Percentiles rank a stretch among this genome's conserved stretches.
Conservation (phyloP, 2,329 filamentous ascomycete genomes). For the Paecilomyces sp. region DNA sequence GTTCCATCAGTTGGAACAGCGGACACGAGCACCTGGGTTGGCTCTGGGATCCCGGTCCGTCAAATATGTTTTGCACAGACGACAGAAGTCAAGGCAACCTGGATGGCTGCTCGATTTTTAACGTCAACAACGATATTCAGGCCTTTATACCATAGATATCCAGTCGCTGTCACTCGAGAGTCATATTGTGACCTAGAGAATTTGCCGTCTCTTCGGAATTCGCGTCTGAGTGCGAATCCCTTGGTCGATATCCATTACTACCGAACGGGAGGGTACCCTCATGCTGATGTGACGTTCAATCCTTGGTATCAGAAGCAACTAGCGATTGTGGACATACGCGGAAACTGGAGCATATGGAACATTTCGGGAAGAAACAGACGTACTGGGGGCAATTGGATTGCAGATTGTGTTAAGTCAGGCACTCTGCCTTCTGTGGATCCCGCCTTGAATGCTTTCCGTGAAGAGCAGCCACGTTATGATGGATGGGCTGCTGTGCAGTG, state of each 20-base stretch:
- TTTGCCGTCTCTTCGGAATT: slow-evolving; percentile 18
- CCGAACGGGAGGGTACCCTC: slow-evolving; percentile 39
- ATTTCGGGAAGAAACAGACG: slow-evolving; percentile 26
- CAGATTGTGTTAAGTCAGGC: slow-evolving; percentile 21
- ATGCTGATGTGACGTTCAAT: slow-evolving; percentile 53
- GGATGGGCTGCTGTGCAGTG: slow-evolving; percentile 39
- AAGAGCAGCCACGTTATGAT: slow-evolving; percentile 23
- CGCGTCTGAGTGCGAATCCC: slow-evolving; percentile 41
- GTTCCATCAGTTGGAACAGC: slow-evolving; percentile 34
- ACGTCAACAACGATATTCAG: slow-evolving; percentile 43
- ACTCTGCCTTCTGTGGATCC: slow-evolving; percentile 18
- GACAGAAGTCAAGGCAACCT: slow-evolving; percentile 32
- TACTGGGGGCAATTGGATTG: slow-evolving; percentile 20
- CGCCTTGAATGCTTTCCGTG: slow-evolving; percentile 7
- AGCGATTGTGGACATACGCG: slow-evolving; percentile 47
- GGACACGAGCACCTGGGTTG: slow-evolving; percentile 43
- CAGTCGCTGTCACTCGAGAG: slow-evolving; percentile 15
- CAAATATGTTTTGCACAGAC: slow-evolving; percentile 47
- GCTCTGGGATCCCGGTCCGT: slow-evolving; percentile 43
- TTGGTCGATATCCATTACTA: slow-evolving; percentile 37
- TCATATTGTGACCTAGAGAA: slow-evolving; percentile 7
- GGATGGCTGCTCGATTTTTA: slow-evolving; percentile 46
- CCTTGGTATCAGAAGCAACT: slow-evolving; percentile 52
- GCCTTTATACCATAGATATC: slow-evolving; percentile 27
- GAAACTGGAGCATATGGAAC: slow-evolving; percentile 48